Percentiles rank a stretch among this genome's conserved stretches.
phyloP scores from a whole-genome alignment of 176 grass and related monocot genomes.

The maize (Zea mays) region DNA sequence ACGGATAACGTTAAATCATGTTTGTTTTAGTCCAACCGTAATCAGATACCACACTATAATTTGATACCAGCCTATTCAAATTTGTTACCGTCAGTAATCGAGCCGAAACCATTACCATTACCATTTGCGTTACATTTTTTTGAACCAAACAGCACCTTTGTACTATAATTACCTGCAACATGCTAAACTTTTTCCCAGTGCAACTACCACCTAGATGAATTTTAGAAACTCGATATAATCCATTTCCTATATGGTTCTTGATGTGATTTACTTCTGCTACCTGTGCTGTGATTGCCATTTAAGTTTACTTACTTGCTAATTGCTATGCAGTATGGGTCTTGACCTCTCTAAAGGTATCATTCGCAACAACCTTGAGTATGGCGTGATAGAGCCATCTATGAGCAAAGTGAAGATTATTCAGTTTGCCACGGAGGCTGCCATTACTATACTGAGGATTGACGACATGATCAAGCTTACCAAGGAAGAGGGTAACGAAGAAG shows the following conservation, averaged over 20 bases:
- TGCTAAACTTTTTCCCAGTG: neutral
- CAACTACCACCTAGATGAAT: neutral
- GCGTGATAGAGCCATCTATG: conserved; percentile 95
- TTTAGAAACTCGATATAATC: neutral
- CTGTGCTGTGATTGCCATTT: neutral
- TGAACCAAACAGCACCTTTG: too few relatives aligned
- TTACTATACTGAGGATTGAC: conserved; percentile 91
- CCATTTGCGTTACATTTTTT: too few relatives aligned
- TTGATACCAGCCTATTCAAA: too few relatives aligned
- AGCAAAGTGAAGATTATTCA: conserved; percentile 98
- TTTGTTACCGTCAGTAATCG: too few relatives aligned
- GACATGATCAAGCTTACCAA: conserved; percentile 95
- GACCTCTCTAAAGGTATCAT: conserved; percentile 79
- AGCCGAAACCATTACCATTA: too few relatives aligned
- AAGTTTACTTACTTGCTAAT: neutral
- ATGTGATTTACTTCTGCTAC: neutral
- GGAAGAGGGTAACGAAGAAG: conserved; percentile 73
- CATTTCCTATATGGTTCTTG: neutral
- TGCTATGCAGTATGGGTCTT: conserved; percentile 70
- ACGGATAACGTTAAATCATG: too few relatives aligned
- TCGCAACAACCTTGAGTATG: conserved; percentile 82
- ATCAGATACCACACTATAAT: too few relatives aligned
- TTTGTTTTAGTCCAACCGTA: too few relatives aligned
- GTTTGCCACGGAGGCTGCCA: conserved; percentile 94
- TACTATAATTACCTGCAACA: neutral